Evolutionary conservation across 306 rosid genomes (phyloP).

Genomic region (Inga laurina): DNA sequence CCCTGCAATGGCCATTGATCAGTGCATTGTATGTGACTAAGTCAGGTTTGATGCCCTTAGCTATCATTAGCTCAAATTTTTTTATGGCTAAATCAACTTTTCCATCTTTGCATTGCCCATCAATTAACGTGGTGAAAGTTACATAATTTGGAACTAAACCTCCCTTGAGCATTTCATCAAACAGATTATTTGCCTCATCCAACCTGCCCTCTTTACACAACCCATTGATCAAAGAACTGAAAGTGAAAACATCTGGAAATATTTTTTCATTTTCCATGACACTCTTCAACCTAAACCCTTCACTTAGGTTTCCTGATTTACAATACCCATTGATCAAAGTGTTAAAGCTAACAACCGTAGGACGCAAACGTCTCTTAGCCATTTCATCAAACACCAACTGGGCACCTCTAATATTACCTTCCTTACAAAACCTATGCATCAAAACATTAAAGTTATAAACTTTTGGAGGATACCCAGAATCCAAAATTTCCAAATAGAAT

Average conservation of each 20-base stretch:
- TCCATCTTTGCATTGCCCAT: conserved; percentile 73
- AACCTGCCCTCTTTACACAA: conserved; percentile 64
- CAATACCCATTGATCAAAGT: conserved; percentile 81
- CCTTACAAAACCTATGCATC: conserved; percentile 76
- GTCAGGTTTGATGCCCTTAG: conserved; percentile 66
- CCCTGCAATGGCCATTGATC: conserved; percentile 81
- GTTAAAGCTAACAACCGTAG: conserved; percentile 77
- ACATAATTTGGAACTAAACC: conserved; percentile 73
- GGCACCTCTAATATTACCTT: conserved; percentile 50
- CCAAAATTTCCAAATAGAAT: conserved; percentile 67
- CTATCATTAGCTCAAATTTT: conserved; percentile 64
- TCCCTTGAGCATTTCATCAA: conserved; percentile 67
- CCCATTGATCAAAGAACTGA: conserved; percentile 66
- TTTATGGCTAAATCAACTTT: conserved; percentile 62
- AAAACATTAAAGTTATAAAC: conserved; percentile 61
- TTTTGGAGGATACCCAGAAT: conserved; percentile 67
- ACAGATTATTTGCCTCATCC: conserved; percentile 64
- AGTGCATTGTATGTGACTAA: conserved; percentile 68
- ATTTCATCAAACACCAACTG: conserved; percentile 69
- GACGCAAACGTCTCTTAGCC: conserved; percentile 57
- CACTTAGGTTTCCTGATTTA: conserved; percentile 49
- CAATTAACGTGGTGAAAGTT: conserved; percentile 69
- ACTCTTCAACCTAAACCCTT: conserved; percentile 67
- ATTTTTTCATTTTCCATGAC: conserved; percentile 65
- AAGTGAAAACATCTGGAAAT: conserved; percentile 79